Conservation (phyloP, 2,329 filamentous ascomycete genomes). For the Fusarium dimerum region DNA sequence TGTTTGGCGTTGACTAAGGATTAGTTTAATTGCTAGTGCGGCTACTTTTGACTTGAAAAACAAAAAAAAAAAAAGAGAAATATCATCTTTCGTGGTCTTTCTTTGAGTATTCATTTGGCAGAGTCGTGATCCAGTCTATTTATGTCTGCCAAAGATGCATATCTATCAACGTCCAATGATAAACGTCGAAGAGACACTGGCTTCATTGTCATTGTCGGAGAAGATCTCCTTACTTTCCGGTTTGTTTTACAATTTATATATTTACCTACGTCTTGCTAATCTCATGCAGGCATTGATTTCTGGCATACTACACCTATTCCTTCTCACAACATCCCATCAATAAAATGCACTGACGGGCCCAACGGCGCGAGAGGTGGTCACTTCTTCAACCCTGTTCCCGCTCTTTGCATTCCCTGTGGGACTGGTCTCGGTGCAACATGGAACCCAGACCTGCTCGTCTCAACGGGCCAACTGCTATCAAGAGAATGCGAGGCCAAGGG, state of each 20-base stretch:
- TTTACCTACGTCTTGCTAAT: neutral
- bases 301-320: conserved; percentile 8
- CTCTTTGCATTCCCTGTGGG: conserved; percentile 20
- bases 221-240: conserved; percentile 14
- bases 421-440: conserved; percentile 38
- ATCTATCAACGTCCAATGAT: conserved; percentile 8
- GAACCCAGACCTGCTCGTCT: conserved; percentile 31
- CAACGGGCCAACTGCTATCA: conserved; percentile 10
- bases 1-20: no score
- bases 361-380: conserved; percentile 16
- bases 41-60: no score
- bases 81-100: neutral
- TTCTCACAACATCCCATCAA: neutral
- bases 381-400: conserved; percentile 16
- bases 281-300: conserved; percentile 1
- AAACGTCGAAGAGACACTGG: conserved; percentile 9
- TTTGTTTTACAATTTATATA: fast-evolving
- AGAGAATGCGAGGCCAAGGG: conserved; percentile 44
- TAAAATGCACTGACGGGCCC: conserved; percentile 17
- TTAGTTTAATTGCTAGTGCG: no score
- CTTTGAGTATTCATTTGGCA: neutral
- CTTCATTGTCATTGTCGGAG: conserved; percentile 9
- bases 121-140: neutral
- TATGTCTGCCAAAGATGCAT: neutral
- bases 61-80: neutral